Evolutionary conservation across 306 rosid genomes (phyloP).

Genomic region (Medicago lupulina): DNA sequence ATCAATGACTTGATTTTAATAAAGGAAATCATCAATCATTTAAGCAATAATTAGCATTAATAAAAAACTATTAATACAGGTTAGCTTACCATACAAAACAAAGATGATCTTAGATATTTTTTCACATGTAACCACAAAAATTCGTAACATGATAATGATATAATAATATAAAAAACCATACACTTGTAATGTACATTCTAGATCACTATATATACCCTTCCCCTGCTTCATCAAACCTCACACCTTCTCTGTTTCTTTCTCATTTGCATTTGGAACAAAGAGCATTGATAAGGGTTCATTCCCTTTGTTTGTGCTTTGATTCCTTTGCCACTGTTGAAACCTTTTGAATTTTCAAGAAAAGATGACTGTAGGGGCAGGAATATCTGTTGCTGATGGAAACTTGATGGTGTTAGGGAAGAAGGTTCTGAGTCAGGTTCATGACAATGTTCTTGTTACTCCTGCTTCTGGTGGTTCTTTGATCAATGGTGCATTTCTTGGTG

Average conservation of each 20-base stretch:
- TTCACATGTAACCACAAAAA: background rate
- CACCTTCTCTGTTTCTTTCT: background rate
- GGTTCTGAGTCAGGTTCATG: conserved; percentile 62
- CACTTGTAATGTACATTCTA: background rate
- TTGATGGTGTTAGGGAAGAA: conserved; percentile 73
- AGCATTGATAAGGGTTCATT: background rate
- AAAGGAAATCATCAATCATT: background rate
- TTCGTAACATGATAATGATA: background rate
- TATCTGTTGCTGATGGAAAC: conserved; percentile 62
- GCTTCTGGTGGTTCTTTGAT: conserved; percentile 62
- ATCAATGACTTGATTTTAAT: background rate
- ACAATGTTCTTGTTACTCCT: conserved; percentile 63
- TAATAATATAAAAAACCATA: background rate
- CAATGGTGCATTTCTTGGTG: conserved; percentile 85
- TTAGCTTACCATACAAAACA: background rate
- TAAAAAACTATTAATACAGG: background rate
- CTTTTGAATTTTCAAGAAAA: background rate
- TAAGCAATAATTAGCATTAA: background rate
- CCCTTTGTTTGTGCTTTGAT: background rate
- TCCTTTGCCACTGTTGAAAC: background rate
- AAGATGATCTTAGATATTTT: background rate
- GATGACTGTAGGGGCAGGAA: conserved; percentile 92
- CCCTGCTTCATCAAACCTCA: background rate
- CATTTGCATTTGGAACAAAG: conserved; percentile 8
- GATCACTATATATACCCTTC: conserved; percentile 32